Percentiles rank a stretch among this genome's conserved stretches.
These are phyloP conservation scores for Clitopilus passeckerianus DNA, from an alignment of 768 basidiomycete genomes.

Conservation along the genomic window DNA sequence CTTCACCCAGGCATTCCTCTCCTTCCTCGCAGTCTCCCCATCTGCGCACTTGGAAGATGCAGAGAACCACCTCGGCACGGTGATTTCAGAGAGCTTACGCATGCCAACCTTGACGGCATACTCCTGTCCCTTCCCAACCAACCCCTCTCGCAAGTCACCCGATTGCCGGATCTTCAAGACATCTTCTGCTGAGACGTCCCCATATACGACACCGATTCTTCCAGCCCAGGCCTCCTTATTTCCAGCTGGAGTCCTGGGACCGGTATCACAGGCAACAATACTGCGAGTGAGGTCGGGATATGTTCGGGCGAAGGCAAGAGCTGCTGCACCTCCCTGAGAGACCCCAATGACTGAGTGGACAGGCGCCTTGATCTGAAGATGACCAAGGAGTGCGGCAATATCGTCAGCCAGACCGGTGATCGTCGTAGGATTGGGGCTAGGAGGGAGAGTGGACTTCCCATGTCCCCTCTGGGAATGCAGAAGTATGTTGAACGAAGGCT, in stretches of 20 bases:
- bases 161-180: neutral
- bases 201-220: constrained; percentile 32
- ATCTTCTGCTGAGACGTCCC: constrained; percentile 8
- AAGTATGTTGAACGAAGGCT: constrained; percentile 36
- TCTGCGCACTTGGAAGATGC: constrained; percentile 24
- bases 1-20: constrained; percentile 20
- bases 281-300: constrained; percentile 28
- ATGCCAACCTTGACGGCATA: constrained; percentile 34
- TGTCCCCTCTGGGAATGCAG: constrained; percentile 51
- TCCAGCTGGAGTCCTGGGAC: constrained; percentile 35
- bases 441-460: constrained; percentile 35
- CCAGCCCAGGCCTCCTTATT: constrained; percentile 47
- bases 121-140: constrained; percentile 10
- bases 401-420: constrained; percentile 43
- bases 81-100: constrained; percentile 32
- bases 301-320: constrained; percentile 39
- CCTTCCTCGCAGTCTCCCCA: constrained; percentile 8
- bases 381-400: constrained; percentile 30
- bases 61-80: constrained; percentile 47
- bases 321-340: constrained; percentile 48
- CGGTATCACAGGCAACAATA: constrained; percentile 46
- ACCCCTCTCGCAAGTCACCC: constrained; percentile 7
- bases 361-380: constrained; percentile 27
- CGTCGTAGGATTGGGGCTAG: constrained; percentile 18
- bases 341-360: constrained; percentile 46